phyloP scores from a whole-genome alignment of 2,329 filamentous ascomycete species.

The Monilinia laxa region DNA sequence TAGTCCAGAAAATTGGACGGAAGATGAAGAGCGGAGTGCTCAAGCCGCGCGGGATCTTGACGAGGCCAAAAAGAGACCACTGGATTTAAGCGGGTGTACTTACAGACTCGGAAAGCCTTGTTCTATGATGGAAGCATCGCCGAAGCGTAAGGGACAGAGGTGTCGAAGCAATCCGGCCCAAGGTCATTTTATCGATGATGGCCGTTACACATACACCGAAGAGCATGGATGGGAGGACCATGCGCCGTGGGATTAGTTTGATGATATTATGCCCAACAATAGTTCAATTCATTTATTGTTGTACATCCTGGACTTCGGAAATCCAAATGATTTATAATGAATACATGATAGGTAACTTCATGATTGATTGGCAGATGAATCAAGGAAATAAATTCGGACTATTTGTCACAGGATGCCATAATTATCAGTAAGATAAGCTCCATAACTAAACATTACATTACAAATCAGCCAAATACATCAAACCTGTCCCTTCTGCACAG shows the following conservation, averaged over 20 bases:
- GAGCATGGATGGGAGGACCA: neutral
- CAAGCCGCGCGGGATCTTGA: neutral
- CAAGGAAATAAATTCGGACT: neutral
- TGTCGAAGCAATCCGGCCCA: no score
- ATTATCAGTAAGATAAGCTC: neutral
- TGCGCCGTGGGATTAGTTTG: neutral
- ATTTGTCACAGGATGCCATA: neutral
- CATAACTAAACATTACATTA: neutral
- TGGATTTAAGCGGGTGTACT: neutral
- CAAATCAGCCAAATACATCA: conserved; percentile 40
- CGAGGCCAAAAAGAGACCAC: neutral
- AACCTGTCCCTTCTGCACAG: conserved; percentile 39
- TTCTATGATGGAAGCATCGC: neutral
- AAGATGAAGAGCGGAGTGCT: neutral
- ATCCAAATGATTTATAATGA: no score
- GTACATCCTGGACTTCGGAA: neutral
- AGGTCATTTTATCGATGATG: neutral
- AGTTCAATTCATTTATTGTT: neutral
- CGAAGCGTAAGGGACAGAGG: no score
- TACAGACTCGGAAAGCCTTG: neutral
- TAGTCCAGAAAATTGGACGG: neutral
- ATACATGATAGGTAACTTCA: neutral
- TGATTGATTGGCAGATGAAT: neutral
- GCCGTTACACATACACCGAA: neutral
- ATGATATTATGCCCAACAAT: neutral